A percentile compares a stretch with the other conserved stretches of the same genome.
Evolutionary conservation across 2,329 filamentous ascomycete genomes (phyloP).

Genomic region (Cladophialophora psammophila): DNA sequence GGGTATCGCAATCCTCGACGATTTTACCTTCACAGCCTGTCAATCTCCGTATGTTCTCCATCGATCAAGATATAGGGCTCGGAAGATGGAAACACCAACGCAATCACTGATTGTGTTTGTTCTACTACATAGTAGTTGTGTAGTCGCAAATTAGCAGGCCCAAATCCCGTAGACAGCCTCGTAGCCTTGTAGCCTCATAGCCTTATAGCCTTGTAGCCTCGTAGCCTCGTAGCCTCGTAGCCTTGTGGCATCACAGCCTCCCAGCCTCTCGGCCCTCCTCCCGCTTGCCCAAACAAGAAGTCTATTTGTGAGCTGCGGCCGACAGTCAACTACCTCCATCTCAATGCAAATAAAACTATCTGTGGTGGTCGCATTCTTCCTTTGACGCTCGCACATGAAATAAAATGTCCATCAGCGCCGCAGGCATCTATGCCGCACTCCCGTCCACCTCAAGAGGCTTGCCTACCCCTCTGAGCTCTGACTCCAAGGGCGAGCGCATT

Average conservation of each 20-base stretch:
- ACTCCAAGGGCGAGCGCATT: constrained; percentile 88
- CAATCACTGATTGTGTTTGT: neutral
- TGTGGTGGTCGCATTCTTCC: neutral
- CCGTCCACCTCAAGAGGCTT: constrained; percentile 85
- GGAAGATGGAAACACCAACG: neutral
- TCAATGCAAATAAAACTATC: neutral
- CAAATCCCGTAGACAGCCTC: too few species aligned
- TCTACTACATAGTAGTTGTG: too few species aligned
- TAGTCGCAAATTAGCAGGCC: too few species aligned
- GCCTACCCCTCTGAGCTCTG: constrained; percentile 85
- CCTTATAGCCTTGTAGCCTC: too few species aligned
- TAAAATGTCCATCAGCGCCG: constrained; percentile 3
- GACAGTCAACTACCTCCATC: neutral
- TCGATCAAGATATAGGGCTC: neutral
- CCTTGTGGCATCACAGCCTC: neutral
- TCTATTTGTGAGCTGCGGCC: neutral
- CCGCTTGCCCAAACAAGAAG: neutral
- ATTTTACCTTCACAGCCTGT: neutral
- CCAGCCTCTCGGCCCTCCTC: neutral
- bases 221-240: neutral
- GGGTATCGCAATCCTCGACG: neutral
- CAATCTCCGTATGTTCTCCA: neutral
- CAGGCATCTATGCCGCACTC: constrained; percentile 77
- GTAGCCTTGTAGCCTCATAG: too few species aligned
- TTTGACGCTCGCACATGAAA: neutral